A percentile compares a stretch with the other conserved stretches of the same genome.
Conservation (phyloP, 371 early-diverging fungal species). For the Batrachochytrium dendrobatidis region DNA sequence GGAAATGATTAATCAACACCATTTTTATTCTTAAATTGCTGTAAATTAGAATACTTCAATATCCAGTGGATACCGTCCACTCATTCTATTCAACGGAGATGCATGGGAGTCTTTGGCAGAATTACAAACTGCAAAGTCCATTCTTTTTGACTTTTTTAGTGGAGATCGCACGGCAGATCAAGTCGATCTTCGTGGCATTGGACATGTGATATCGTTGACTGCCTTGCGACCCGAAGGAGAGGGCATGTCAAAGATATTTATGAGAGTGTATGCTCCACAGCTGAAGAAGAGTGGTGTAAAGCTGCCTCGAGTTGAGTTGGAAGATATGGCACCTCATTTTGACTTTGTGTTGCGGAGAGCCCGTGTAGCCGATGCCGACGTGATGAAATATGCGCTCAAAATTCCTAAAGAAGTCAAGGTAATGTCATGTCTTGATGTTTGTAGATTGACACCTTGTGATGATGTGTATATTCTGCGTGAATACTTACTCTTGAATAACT, state of each 20-base stretch:
- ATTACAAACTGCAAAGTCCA: conserved; percentile 67
- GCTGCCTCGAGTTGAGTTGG: conserved; percentile 83
- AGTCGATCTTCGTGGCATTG: conserved; percentile 80
- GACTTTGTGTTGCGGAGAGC: conserved; percentile 76
- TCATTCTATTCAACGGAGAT: conserved; percentile 86
- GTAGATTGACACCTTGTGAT: not conserved
- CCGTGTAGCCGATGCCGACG: conserved; percentile 62
- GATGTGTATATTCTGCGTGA: not conserved
- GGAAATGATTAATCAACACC: too few species aligned
- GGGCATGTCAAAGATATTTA: conserved; percentile 52
- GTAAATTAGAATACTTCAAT: too few species aligned
- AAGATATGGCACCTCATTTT: conserved; percentile 88
- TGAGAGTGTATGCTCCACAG: conserved; percentile 72
- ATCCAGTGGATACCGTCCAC: conserved; percentile 84
- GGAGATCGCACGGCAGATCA: conserved; percentile 52
- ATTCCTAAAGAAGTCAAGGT: conserved; percentile 84
- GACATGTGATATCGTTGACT: conserved; percentile 81
- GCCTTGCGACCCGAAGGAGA: conserved; percentile 34
- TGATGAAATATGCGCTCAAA: conserved; percentile 71
- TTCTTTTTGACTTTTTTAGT: conserved; percentile 86
- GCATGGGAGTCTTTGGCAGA: conserved; percentile 65
- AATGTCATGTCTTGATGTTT: not conserved
- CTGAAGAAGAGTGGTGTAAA: conserved; percentile 66
- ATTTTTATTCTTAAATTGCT: too few species aligned
- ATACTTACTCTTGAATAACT: conserved; percentile 4